Conservation (phyloP, 768 basidiomycete genomes). For the Lyophyllum semitale region DNA sequence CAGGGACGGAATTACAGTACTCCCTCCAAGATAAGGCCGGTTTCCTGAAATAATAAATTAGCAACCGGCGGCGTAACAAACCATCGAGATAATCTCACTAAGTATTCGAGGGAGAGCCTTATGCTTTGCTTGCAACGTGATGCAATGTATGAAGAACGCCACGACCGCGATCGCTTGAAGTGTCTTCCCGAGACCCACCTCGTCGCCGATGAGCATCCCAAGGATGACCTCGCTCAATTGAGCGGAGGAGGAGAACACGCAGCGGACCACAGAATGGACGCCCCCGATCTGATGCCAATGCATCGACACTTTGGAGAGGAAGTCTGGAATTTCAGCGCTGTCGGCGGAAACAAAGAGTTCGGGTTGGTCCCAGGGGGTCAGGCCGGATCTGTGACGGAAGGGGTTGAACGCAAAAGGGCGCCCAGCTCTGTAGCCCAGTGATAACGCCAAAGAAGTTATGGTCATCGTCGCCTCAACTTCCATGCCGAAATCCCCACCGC, state of each 20-base stretch:
- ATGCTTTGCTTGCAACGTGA: constrained; percentile 1
- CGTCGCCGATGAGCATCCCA: constrained; percentile 26
- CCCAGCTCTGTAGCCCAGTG: constrained; percentile 18
- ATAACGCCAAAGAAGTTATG: constrained; percentile 8
- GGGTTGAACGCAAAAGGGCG: constrained; percentile 24
- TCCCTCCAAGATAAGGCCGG: neutral
- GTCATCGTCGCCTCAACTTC: constrained; percentile 8
- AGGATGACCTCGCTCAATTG: neutral
- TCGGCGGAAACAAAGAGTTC: neutral
- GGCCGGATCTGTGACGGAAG: constrained; percentile 15
- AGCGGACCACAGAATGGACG: constrained; percentile 19
- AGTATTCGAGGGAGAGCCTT: neutral
- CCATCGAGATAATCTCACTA: neutral
- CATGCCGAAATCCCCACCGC: constrained; percentile 6
- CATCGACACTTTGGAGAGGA: no score
- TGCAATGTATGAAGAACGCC: constrained; percentile 18
- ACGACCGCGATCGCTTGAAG: constrained; percentile 19
- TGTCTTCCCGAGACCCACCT: constrained; percentile 35
- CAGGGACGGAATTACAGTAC: neutral
- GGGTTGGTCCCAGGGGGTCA: constrained; percentile 20
- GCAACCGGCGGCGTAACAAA: neutral
- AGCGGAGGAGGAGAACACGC: constrained; percentile 8
- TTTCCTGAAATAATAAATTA: neutral
- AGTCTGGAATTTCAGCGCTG: no score
- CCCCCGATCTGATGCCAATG: constrained; percentile 31